A percentile compares a stretch with the other conserved stretches of the same genome.
phyloP scores from a whole-genome alignment of 441 rosid species.

The Adansonia gregorii region DNA sequence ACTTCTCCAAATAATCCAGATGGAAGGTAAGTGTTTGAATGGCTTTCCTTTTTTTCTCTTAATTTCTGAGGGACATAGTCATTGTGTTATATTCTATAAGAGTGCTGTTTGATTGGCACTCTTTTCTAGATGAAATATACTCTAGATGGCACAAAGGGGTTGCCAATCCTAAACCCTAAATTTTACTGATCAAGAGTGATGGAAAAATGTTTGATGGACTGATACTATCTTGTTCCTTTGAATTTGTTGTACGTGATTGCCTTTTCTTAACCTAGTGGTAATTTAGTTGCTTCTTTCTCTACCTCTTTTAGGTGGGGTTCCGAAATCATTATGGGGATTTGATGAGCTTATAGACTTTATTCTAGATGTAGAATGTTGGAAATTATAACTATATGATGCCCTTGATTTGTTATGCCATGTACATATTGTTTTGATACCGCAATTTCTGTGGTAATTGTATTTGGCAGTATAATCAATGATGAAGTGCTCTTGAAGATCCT shows the following conservation, averaged over 20 bases:
- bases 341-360: neutral
- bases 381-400: neutral
- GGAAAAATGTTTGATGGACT: neutral
- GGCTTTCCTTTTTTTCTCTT: neutral
- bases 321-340: neutral
- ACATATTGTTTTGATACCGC: neutral
- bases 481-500: conserved; percentile 85
- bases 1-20: conserved; percentile 99
- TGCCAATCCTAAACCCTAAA: neutral
- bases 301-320: neutral
- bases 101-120: neutral
- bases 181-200: neutral
- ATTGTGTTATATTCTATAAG: neutral
- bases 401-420: neutral
- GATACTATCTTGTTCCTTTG: neutral
- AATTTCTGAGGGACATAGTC: neutral
- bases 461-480: conserved; percentile 67
- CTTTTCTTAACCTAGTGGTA: neutral
- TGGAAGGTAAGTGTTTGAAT: conserved; percentile 63
- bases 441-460: conserved; percentile 14
- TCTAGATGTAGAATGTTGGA: conserved; percentile 1
- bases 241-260: neutral
- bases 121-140: neutral
- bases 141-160: too few species aligned
- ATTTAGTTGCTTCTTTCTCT: neutral